Conservation (phyloP, 208 protist genomes). For the Herpetomonas tarakana region DNA sequence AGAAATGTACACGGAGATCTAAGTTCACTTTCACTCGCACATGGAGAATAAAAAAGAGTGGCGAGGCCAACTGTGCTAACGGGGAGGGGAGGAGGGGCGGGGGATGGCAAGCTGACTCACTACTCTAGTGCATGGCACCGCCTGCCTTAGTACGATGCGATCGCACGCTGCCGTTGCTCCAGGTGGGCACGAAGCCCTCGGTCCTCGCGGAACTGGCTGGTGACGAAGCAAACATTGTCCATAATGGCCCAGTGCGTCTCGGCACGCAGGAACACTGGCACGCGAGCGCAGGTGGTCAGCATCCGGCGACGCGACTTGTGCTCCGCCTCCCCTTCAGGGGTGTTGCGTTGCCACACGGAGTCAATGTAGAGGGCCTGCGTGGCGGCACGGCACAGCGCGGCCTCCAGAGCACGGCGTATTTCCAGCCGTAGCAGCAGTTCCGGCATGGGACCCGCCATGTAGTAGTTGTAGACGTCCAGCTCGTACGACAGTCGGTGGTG, state of each 20-base stretch:
- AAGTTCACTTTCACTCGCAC: too few relatives aligned
- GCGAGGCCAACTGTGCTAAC: too few relatives aligned
- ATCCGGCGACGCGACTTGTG: not conserved
- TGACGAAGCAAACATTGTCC: slow-evolving; percentile 71
- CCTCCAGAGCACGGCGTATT: slow-evolving; percentile 24
- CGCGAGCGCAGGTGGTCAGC: slow-evolving; percentile 3
- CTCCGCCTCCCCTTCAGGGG: too few relatives aligned
- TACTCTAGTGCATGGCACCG: too few relatives aligned
- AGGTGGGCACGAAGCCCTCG: slow-evolving; percentile 46
- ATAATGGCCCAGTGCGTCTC: slow-evolving; percentile 30
- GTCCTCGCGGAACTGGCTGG: slow-evolving; percentile 49
- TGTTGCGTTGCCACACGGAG: not conserved
- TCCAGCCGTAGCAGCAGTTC: slow-evolving; percentile 49
- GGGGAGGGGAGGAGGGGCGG: too few relatives aligned
- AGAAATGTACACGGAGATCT: too few relatives aligned
- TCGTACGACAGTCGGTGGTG: slow-evolving; percentile 13
- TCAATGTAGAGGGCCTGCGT: not conserved
- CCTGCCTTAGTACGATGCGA: slow-evolving; percentile 35
- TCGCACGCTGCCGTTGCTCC: slow-evolving; percentile 10
- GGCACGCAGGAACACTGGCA: slow-evolving; percentile 36
- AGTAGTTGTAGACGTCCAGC: slow-evolving; percentile 50
- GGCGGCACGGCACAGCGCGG: slow-evolving; percentile 2
- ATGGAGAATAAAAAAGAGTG: too few relatives aligned
- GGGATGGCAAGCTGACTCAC: too few relatives aligned
- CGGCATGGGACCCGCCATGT: slow-evolving; percentile 43